These are phyloP conservation scores for Phoma sp. DNA, from an alignment of 2,329 filamentous ascomycete species.

Conservation along the genomic window DNA sequence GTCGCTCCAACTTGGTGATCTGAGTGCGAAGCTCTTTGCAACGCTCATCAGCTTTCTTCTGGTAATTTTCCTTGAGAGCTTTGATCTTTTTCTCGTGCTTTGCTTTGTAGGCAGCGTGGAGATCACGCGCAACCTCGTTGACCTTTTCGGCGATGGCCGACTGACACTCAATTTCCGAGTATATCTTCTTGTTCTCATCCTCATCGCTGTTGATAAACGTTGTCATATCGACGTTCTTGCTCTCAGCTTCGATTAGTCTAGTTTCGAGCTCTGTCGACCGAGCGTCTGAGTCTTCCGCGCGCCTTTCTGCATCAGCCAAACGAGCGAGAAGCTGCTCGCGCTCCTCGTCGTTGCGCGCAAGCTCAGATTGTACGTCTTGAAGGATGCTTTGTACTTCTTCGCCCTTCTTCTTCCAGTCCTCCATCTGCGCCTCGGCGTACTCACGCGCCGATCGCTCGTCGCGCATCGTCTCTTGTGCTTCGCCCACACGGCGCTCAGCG, in stretches of 20 bases:
- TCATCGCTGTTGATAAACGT: slow-evolving; percentile 54
- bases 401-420: slow-evolving; percentile 82
- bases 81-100: slow-evolving; percentile 97
- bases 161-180: slow-evolving; percentile 53
- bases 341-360: slow-evolving; percentile 78
- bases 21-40: slow-evolving; percentile 76
- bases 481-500: slow-evolving; percentile 88
- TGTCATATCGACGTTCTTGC: slow-evolving; percentile 75
- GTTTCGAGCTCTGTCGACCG: slow-evolving; percentile 73
- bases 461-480: slow-evolving; percentile 80
- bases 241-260: slow-evolving; percentile 58
- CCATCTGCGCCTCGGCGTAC: slow-evolving; percentile 74
- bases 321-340: slow-evolving; percentile 78
- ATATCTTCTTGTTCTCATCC: slow-evolving; percentile 41
- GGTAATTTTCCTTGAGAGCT: slow-evolving; percentile 81
- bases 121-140: slow-evolving; percentile 72
- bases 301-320: slow-evolving; percentile 75
- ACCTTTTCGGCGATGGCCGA: slow-evolving; percentile 89
- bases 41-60: slow-evolving; percentile 87
- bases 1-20: slow-evolving; percentile 70
- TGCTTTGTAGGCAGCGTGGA: slow-evolving; percentile 91
- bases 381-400: slow-evolving; percentile 85
- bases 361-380: slow-evolving; percentile 79
- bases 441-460: slow-evolving; percentile 76
- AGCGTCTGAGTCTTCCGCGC: slow-evolving; percentile 75